A percentile compares a stretch with the other conserved stretches of the same genome.
Evolutionary conservation across 495 filamentous ascomycete species (phyloP).

Genomic region (Tetracladium setigerum): DNA sequence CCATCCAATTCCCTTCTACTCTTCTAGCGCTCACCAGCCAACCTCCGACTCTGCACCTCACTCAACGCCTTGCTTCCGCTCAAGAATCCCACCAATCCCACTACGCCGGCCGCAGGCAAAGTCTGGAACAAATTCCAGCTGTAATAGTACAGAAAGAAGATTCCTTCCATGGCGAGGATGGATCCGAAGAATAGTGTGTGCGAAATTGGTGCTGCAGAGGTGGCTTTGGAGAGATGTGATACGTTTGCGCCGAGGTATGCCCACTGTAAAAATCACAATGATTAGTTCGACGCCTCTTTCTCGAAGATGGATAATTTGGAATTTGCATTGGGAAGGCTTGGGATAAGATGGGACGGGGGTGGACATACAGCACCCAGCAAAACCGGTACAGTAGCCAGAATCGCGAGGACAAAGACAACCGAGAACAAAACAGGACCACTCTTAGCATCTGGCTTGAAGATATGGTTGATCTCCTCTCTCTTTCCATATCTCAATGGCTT

Average conservation of each 20-base stretch:
- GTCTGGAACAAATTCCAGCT: slow-evolving; percentile 90
- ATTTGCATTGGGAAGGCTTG: neutral
- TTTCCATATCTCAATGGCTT: slow-evolving; percentile 73
- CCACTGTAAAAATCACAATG: slow-evolving; percentile 46
- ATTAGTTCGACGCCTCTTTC: neutral
- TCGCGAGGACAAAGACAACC: slow-evolving; percentile 63
- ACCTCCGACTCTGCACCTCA: slow-evolving; percentile 81
- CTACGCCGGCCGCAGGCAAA: slow-evolving; percentile 61
- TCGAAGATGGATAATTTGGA: too few species aligned
- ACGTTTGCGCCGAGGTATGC: slow-evolving; percentile 75
- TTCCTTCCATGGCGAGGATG: slow-evolving; percentile 75
- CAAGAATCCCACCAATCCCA: slow-evolving; percentile 66
- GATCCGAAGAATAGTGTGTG: slow-evolving; percentile 46
- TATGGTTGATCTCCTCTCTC: slow-evolving; percentile 80
- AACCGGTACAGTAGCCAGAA: slow-evolving; percentile 62
- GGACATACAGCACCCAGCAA: slow-evolving; percentile 61
- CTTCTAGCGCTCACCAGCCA: slow-evolving; percentile 68
- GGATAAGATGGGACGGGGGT: slow-evolving; percentile 15
- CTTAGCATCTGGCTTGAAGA: slow-evolving; percentile 71
- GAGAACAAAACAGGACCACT: slow-evolving; percentile 81
- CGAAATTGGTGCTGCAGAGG: slow-evolving; percentile 52
- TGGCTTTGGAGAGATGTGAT: slow-evolving; percentile 68
- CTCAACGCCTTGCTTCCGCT: slow-evolving; percentile 87
- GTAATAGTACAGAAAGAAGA: slow-evolving; percentile 93
- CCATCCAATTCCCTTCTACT: too few species aligned